Conservation (phyloP, 495 filamentous ascomycete species). For the Cladorrhinum samala region DNA sequence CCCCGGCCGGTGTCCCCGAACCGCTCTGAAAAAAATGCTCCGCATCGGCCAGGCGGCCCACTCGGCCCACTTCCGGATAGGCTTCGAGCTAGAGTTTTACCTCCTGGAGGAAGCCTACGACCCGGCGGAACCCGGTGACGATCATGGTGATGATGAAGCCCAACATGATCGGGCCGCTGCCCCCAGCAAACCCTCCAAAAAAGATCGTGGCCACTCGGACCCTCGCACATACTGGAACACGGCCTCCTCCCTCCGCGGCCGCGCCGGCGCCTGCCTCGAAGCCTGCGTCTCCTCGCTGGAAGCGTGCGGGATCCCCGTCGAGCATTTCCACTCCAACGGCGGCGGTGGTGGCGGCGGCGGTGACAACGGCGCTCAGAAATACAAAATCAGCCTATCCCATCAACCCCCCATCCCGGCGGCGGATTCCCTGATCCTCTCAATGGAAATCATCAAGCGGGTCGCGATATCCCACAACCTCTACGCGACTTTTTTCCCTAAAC, state of each 20-base stretch:
- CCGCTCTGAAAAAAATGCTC: neutral
- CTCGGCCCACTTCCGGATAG: neutral
- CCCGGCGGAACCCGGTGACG: neutral
- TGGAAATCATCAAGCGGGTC: neutral
- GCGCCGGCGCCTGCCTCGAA: neutral
- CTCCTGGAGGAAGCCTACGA: neutral
- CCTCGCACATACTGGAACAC: neutral
- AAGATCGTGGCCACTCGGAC: too few relatives aligned
- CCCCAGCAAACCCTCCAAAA: neutral
- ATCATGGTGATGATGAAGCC: neutral
- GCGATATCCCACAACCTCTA: neutral
- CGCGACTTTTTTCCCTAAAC: neutral
- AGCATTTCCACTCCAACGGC: neutral
- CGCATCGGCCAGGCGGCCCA: neutral
- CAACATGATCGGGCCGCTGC: neutral
- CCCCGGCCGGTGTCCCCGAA: neutral
- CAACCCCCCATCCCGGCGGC: neutral
- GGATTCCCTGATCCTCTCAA: neutral
- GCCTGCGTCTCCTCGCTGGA: neutral
- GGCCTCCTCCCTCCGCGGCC: neutral
- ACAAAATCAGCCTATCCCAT: neutral
- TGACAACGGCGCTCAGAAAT: neutral
- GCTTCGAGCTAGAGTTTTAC: neutral
- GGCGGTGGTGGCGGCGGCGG: too few relatives aligned
- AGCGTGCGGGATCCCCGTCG: neutral